Percentiles rank a stretch among this genome's conserved stretches.
Evolutionary conservation across 192 early-diverging fungal genomes (phyloP).

Genomic region (Gaertneriomyces sp.): DNA sequence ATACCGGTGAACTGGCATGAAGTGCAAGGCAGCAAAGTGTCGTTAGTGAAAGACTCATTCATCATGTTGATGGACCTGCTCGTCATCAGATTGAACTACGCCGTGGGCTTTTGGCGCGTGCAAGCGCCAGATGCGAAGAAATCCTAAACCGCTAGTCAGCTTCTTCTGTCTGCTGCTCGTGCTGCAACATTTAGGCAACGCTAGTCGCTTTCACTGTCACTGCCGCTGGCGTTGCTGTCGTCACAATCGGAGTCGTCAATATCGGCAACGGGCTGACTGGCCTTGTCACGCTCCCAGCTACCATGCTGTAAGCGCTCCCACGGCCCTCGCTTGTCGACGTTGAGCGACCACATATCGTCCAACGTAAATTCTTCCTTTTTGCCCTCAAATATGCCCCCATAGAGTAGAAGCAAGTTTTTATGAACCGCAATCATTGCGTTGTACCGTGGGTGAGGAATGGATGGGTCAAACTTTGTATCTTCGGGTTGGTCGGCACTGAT

Average conservation of each 20-base stretch:
- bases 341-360: conserved; percentile 57
- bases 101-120: conserved; percentile 71
- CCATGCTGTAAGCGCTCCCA: conserved; percentile 46
- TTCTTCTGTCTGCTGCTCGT: neutral
- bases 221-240: conserved; percentile 6
- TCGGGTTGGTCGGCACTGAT: neutral
- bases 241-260: conserved; percentile 44
- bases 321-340: conserved; percentile 63
- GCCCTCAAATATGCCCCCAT: conserved; percentile 66
- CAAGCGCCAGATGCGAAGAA: conserved; percentile 1
- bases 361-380: conserved; percentile 59
- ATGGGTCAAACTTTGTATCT: conserved; percentile 6
- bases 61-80: conserved; percentile 87
- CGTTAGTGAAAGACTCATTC: conserved; percentile 79
- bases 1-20: conserved; percentile 96
- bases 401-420: conserved; percentile 52
- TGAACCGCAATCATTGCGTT: conserved; percentile 65
- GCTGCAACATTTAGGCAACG: neutral
- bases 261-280: conserved; percentile 36
- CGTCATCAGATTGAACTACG: conserved; percentile 80
- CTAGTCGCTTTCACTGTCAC: conserved; percentile 20
- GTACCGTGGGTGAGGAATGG: conserved; percentile 56
- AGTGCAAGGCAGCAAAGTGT: conserved; percentile 92
- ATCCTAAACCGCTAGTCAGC: neutral
- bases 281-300: conserved; percentile 55